Conservation (phyloP, 305 asterid genomes). For the Fraxinus nigra region DNA sequence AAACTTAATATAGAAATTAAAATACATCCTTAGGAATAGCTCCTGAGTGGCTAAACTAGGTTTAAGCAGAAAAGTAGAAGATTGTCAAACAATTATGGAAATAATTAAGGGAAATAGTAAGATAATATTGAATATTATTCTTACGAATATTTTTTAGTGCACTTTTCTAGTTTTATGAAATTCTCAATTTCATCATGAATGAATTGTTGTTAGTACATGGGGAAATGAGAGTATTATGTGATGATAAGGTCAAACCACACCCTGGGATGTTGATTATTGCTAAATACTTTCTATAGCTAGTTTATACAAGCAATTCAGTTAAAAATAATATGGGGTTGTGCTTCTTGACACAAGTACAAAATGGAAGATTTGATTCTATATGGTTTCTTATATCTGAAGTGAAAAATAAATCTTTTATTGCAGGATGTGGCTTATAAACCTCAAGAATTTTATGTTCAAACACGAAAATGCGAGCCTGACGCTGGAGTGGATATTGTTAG, state of each 20-base stretch:
- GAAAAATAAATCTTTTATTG: neutral
- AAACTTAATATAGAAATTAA: neutral
- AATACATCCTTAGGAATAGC: neutral
- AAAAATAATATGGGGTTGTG: neutral
- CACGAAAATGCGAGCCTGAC: constrained; percentile 82
- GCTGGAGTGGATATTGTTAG: constrained; percentile 72
- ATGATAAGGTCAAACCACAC: neutral
- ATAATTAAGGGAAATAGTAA: neutral
- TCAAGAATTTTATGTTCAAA: constrained; percentile 68
- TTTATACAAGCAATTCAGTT: neutral
- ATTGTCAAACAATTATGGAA: neutral
- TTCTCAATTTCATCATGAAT: neutral
- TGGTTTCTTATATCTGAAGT: neutral
- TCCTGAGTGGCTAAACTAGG: neutral
- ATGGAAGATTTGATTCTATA: neutral
- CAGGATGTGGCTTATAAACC: constrained; percentile 97
- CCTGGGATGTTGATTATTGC: neutral
- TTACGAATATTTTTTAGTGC: neutral
- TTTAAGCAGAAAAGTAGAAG: neutral
- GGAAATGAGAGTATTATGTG: neutral
- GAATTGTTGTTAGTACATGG: neutral
- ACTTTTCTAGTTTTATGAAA: neutral
- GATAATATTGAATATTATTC: neutral
- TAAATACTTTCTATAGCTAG: neutral
- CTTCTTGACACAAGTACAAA: neutral